These are phyloP conservation scores for Mesembryanthemum crystallinum DNA, from an alignment of 148 eudicot genomes.

Conservation along the genomic window DNA sequence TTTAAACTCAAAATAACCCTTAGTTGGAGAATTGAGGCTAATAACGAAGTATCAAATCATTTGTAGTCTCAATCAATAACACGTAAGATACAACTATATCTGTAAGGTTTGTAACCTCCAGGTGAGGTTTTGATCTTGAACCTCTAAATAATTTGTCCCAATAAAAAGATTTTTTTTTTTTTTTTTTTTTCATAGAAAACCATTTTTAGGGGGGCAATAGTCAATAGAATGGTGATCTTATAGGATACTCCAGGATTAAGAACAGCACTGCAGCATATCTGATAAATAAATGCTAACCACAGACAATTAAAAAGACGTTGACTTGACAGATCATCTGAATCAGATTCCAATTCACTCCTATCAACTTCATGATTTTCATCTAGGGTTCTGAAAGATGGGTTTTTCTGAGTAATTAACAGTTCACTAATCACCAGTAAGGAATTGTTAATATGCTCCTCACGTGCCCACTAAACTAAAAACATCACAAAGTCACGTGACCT, in stretches of 20 bases:
- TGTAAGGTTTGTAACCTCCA: too few relatives aligned
- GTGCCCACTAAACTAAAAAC: slow-evolving; percentile 20
- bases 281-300: slow-evolving; percentile 34
- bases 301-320: slow-evolving; percentile 22
- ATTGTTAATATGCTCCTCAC: slow-evolving; percentile 20
- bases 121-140: too few relatives aligned
- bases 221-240: background rate
- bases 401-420: background rate
- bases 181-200: too few relatives aligned
- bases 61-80: too few relatives aligned
- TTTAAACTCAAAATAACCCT: too few relatives aligned
- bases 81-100: too few relatives aligned
- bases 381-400: too few relatives aligned
- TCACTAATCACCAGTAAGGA: background rate
- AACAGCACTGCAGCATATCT: slow-evolving; percentile 11
- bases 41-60: too few relatives aligned
- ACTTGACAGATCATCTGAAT: slow-evolving; percentile 25
- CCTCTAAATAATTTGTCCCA: too few relatives aligned
- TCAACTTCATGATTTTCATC: background rate
- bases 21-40: too few relatives aligned
- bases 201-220: too few relatives aligned
- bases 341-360: background rate
- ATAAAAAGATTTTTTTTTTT: too few relatives aligned
- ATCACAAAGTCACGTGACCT: slow-evolving; percentile 28
- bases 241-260: slow-evolving; percentile 22